A percentile compares a stretch with the other conserved stretches of the same genome.
Evolutionary conservation across 495 filamentous ascomycete species (phyloP).

Genomic region (Podospora didyma): DNA sequence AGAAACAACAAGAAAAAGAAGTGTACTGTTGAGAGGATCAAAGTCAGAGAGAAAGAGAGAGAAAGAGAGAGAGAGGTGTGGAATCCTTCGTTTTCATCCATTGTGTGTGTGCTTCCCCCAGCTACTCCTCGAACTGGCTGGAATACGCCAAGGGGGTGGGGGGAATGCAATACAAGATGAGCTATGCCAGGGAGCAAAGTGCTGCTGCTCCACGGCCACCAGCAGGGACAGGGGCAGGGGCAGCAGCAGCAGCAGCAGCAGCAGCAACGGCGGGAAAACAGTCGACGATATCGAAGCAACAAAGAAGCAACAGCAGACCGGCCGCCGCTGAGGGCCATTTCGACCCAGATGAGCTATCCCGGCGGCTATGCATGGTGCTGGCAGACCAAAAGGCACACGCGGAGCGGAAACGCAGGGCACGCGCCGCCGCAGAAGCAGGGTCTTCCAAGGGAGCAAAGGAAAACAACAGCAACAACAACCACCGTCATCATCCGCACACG

Average conservation of each 20-base stretch:
- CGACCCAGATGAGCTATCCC: conserved; percentile 47
- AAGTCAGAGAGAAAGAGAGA: too few species aligned
- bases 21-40: too few species aligned
- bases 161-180: conserved; percentile 21
- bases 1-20: too few species aligned
- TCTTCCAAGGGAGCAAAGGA: too few species aligned
- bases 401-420: conserved; percentile 9
- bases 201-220: not conserved
- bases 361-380: conserved; percentile 40
- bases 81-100: not conserved
- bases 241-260: too few species aligned
- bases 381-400: conserved; percentile 37
- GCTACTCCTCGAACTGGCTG: not conserved
- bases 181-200: conserved; percentile 18
- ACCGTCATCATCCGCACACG: too few species aligned
- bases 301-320: not conserved
- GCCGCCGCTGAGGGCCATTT: conserved; percentile 33
- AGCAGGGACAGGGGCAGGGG: too few species aligned
- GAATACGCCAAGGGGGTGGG: not conserved
- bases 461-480: not conserved
- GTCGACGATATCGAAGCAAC: not conserved
- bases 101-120: not conserved
- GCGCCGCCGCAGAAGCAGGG: not conserved
- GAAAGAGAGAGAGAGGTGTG: too few species aligned
- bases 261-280: not conserved